Percentiles rank a stretch among this genome's conserved stretches.
Evolutionary conservation across 2,329 filamentous ascomycete species (phyloP).

Genomic region (Sordariomycetes sp.): DNA sequence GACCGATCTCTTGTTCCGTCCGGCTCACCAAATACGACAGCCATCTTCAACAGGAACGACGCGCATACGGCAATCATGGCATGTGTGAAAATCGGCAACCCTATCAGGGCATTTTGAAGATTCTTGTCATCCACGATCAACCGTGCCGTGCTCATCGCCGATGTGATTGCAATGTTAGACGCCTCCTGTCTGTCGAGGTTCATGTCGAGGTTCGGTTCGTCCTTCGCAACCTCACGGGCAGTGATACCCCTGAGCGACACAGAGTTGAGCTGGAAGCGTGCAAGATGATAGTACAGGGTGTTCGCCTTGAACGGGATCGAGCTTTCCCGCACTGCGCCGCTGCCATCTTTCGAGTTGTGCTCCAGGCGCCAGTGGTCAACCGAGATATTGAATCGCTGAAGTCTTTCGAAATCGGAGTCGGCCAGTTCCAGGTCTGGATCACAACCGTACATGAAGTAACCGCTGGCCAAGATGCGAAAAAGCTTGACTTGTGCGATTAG

Average conservation of each 20-base stretch:
- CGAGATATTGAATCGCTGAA: conserved; percentile 7
- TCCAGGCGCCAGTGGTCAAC: conserved; percentile 8
- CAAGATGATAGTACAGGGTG: conserved; percentile 8
- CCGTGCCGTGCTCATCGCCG: conserved; percentile 7
- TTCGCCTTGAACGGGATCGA: conserved; percentile 5
- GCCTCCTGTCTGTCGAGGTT: conserved; percentile 8
- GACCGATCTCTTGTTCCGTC: neutral
- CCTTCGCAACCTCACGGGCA: neutral
- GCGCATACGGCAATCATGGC: conserved; percentile 11
- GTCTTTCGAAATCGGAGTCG: conserved; percentile 5
- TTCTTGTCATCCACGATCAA: conserved; percentile 7
- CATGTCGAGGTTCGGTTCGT: conserved; percentile 5
- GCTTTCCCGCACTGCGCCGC: neutral
- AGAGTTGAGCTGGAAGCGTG: conserved; percentile 8
- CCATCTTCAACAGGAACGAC: conserved; percentile 9
- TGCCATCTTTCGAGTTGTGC: conserved; percentile 4
- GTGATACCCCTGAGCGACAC: conserved; percentile 7
- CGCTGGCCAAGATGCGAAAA: conserved; percentile 7
- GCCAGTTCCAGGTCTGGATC: conserved; percentile 9
- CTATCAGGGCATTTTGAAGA: conserved; percentile 8
- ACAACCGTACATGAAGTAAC: conserved; percentile 9
- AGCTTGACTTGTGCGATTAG: conserved; percentile 8
- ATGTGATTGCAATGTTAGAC: conserved; percentile 8
- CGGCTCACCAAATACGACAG: conserved; percentile 8
- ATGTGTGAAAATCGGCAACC: conserved; percentile 9